These are phyloP conservation scores for Phytophthora fragariaefolia DNA, from an alignment of 352 stramenopile species.

Conservation along the genomic window DNA sequence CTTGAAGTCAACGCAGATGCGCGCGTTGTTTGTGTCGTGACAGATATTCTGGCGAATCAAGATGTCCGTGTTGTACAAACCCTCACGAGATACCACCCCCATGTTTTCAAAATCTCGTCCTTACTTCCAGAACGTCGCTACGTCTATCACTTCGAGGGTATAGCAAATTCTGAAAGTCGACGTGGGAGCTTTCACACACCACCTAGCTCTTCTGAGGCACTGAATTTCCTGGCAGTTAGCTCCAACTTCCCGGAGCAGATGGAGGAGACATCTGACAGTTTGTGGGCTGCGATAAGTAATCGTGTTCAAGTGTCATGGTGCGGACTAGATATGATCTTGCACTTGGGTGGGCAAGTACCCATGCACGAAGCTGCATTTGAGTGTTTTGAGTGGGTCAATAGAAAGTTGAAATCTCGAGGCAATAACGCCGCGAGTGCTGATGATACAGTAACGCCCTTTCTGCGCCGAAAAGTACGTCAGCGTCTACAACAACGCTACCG, in stretches of 20 bases:
- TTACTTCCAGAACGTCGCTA: constrained; percentile 67
- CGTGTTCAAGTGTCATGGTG: constrained; percentile 66
- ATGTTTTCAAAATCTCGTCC: constrained; percentile 54
- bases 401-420: constrained; percentile 32
- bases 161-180: constrained; percentile 56
- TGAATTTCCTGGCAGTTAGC: constrained; percentile 72
- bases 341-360: constrained; percentile 77
- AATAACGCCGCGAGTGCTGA: constrained; percentile 6
- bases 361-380: constrained; percentile 74
- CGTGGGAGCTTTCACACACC: constrained; percentile 75
- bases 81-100: constrained; percentile 41
- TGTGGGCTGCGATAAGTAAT: constrained; percentile 62
- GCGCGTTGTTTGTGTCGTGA: constrained; percentile 62
- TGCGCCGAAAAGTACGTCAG: constrained; percentile 50
- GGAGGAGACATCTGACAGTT: constrained; percentile 57
- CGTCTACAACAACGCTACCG: constrained; percentile 81
- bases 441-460: constrained; percentile 3
- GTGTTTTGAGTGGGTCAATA: constrained; percentile 61
- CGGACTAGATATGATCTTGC: constrained; percentile 72
- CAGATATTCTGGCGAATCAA: constrained; percentile 65
- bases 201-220: constrained; percentile 8
- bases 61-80: constrained; percentile 46
- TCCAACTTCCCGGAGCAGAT: constrained; percentile 75
- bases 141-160: constrained; percentile 76
- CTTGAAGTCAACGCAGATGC: constrained; percentile 68